phyloP scores from a whole-genome alignment of 805 yeast species.

The Candida stauntonica region DNA sequence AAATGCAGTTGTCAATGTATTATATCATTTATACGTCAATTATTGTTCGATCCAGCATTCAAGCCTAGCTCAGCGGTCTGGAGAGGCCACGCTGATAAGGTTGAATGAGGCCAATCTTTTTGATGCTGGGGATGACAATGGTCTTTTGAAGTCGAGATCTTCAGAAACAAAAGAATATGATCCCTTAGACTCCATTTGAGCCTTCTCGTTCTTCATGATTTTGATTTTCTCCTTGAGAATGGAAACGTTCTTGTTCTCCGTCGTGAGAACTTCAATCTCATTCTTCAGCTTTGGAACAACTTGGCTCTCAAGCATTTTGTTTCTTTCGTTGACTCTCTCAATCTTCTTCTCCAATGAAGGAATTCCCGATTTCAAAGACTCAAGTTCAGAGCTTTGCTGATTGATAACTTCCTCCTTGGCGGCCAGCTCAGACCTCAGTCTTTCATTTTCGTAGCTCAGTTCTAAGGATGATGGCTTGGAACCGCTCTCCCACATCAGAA shows the following conservation, averaged over 20 bases:
- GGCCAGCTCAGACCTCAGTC: conserved; percentile 42
- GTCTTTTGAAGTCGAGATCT: neutral
- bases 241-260: conserved; percentile 22
- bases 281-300: conserved; percentile 45
- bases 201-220: conserved; percentile 29
- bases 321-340: conserved; percentile 36
- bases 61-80: neutral
- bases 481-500: conserved; percentile 50
- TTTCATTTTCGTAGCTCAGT: conserved; percentile 52
- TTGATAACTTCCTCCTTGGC: conserved; percentile 44
- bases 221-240: conserved; percentile 27
- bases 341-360: conserved; percentile 36
- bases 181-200: conserved; percentile 22
- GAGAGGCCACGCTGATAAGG: conserved; percentile 13
- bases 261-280: conserved; percentile 32
- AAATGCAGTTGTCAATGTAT: too few relatives aligned
- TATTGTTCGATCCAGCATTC: too few relatives aligned
- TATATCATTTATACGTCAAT: too few relatives aligned
- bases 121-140: conserved; percentile 3
- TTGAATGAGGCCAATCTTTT: conserved; percentile 16
- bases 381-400: conserved; percentile 44
- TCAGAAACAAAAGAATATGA: conserved; percentile 1
- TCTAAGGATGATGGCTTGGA: conserved; percentile 50
- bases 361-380: conserved; percentile 34
- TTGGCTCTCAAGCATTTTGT: conserved; percentile 37